Evolutionary conservation across 768 basidiomycete species (phyloP), one percentile per base, ranked within the genome.

Genomic region (Lactarius psammicola): DNA sequence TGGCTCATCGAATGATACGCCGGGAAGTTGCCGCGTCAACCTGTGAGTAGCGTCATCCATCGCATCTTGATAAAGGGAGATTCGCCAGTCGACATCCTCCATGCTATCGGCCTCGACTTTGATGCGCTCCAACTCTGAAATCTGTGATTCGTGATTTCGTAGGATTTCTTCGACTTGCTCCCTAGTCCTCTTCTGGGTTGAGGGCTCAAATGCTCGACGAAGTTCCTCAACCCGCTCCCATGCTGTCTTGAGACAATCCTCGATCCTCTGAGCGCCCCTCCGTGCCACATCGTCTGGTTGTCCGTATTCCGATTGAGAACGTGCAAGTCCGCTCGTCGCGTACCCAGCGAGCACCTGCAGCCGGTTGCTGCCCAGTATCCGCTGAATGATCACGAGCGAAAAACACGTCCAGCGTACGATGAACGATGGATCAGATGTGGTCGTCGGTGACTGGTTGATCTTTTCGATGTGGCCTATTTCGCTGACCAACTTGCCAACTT

Each of bases 341-440:
- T 23, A 10, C 3, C 11, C 15, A 15, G n/a, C 51, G 13, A 18
- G 23, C 18, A 11, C 23, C 23, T 10, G n/a, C 2, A 17, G 5
- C 34, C 8, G 4, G 15, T 15, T 11, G 6, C 17, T 5, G 17
- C 11, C 8, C 20, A 69, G 42, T 18, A 60, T 20, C 26, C 23
- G 38, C 33, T 46, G 68, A 44, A 56, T 63, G 28, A 42, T 54
- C 60, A 69, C 20, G 28, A 69, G 28, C 4, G 68, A 54, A 58
- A 69, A 59, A 33, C 57, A 69, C 13, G 58, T 69, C 68, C 68
- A 69, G 46, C 58, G 64, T 17, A 18, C 30, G n/a, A 36, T 30
- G 11, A 59, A 56, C 49, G 17, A 40, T 40, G 40, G 40, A 40
- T 40, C 40, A 8, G 40, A 40, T 40, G 40, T 40, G 5, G 15